A percentile compares a stretch with the other conserved stretches of the same genome.
These are phyloP conservation scores for Saturnispora quitensis DNA, from an alignment of 805 yeast species.

Conservation along the genomic window DNA sequence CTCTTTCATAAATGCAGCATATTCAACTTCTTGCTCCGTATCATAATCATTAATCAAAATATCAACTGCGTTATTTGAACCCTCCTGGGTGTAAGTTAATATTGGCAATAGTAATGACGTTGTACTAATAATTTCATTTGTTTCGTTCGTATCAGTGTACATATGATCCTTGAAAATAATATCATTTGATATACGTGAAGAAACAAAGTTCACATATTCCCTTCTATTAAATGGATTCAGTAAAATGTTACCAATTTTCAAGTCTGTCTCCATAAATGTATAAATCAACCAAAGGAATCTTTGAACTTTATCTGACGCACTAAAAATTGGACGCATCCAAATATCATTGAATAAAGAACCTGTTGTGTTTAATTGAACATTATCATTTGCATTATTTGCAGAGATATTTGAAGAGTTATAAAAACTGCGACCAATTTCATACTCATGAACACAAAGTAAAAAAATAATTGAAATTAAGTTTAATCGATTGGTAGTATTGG, in stretches of 20 bases:
- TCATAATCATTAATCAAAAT: conserved; percentile 33
- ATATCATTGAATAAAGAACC: conserved; percentile 61
- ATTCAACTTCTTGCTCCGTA: conserved; percentile 38
- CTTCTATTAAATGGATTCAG: conserved; percentile 26
- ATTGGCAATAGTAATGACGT: conserved; percentile 20
- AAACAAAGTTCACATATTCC: background rate
- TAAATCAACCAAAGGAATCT: conserved; percentile 80
- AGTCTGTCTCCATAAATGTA: conserved; percentile 66
- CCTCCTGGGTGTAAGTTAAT: background rate
- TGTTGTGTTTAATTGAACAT: conserved; percentile 5
- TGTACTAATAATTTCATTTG: conserved; percentile 19
- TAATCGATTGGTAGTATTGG: conserved; percentile 8
- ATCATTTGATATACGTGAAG: background rate
- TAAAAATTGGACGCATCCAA: conserved; percentile 51
- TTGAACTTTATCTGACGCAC: conserved; percentile 58
- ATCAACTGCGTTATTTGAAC: conserved; percentile 1
- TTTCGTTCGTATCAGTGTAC: conserved; percentile 10
- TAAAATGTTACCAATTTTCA: conserved; percentile 37
- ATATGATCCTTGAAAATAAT: conserved; percentile 4
- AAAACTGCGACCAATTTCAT: conserved; percentile 24
- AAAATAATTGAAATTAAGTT: conserved; percentile 76
- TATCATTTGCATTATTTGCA: conserved; percentile 9
- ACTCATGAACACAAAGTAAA: conserved; percentile 54
- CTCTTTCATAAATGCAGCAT: conserved; percentile 39
- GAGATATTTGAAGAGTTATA: conserved; percentile 13